Base-by-base conservation (phyloP, 2,329 filamentous ascomycete genomes). In the Cercospora sp. region DNA sequence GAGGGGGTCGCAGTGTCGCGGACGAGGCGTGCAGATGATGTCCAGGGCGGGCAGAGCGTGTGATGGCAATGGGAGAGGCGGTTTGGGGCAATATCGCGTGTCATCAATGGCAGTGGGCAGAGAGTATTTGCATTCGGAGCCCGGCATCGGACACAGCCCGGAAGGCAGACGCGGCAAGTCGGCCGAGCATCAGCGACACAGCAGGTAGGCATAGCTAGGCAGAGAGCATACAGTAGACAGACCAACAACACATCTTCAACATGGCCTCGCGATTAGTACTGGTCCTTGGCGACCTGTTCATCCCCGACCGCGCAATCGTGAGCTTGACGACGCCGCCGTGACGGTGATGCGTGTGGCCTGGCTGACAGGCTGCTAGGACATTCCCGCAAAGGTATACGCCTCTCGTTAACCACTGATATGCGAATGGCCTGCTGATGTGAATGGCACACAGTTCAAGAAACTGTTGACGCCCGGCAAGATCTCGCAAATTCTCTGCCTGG, bases 261-360 rank as follows among this genome's bases (percentile, higher is more conserved):
- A 90, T 88, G 85, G 93, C 94, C 84, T 92, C 93, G 72, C 92
- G 94, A 82, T 86, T 97, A 74, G 93, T 97, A 78, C 88, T 97
- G 79, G 92, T 95, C 78, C 92, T 97, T 75, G 93, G 93, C 80
- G 93, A 97, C 83, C 88, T 97, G 65, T 93, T 97, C 84, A 97
- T 97, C 82, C 93, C 93, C 76, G 93, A 97, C 81, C 87, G 93
- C 79, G 93, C 93, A 75, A 89, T 95, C 72, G 93, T 72, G 66
- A 68, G 71, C 69, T 53, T 16, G 24, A 49, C 30, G 13, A 8
- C 28, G 51, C 5, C 16, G 32, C 9, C 21, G 34, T 49, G 21
- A 30, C 1, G 45, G 34, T 49, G 43, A n/a, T 49, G 34, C 28
- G 61, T 34, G 43, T 40, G 49, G 69, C 66, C 70, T 71, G 66